Base-by-base conservation (phyloP, 441 rosid species). In the Macaranga tanarius region DNA sequence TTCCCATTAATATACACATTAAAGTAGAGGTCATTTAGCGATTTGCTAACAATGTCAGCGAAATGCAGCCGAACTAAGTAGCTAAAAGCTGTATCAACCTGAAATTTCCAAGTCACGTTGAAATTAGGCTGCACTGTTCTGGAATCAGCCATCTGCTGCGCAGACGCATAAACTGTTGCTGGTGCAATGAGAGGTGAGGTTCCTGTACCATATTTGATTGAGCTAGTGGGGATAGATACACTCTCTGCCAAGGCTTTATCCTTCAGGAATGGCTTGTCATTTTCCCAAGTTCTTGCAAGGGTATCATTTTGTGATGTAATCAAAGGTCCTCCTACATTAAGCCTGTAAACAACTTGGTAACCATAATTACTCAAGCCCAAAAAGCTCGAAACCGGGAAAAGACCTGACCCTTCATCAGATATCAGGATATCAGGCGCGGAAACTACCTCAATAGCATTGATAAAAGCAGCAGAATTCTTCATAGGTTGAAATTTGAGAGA, bases 381-480 rank as follows among this genome's bases (percentile, higher is more conserved):
- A n/a, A 71, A 79, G 38, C 67, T 69, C 22, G 65, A 62, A 23
- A 88, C 86, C 0, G 96, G 97, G 75, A 81, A 89, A 74, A 92
- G 91, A 7, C 79, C 62, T 2, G 85, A 77, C 22, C 86, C 99
- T 28, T 80, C 64, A 65, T 91, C 90, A 17, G 86, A 20, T 54
- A 89, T 78, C 76, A 84, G 57, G 64, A 48, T 71, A 25, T 85
- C 93, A 0, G 93, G 97, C 3, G 90, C 97, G 2, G 96, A 91
- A 65, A 95, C 91, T 42, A 95, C 82, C 88, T 95, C 99, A 26
- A 92, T 79, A 31, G 93, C 96, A 44, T 92, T 89, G 74, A 95
- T 77, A 58, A 92, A 91, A 45, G 99, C 97, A 12, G 83, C 84
- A 0, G 99, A 95, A 65, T 80, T 67, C 84, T 81, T 84, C 87